Conservation (phyloP, 1,284 basidiomycete genomes). For the Ganoderma sinense region DNA sequence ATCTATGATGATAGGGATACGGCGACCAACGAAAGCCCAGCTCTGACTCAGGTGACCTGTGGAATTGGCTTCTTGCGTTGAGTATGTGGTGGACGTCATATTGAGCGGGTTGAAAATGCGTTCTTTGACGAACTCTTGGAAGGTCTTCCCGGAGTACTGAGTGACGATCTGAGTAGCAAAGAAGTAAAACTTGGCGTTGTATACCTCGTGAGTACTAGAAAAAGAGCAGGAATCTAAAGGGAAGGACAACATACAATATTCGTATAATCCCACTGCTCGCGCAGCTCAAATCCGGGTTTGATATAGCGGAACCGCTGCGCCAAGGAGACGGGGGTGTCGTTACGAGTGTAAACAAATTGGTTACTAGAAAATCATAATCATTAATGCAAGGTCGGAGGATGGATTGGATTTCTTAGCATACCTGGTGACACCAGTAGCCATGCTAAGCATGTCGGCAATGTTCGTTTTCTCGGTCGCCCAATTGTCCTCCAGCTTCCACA, state of each 20-base stretch:
- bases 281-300: conserved; percentile 2
- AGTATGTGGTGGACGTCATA: conserved; percentile 9
- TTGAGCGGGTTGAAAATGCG: conserved; percentile 12
- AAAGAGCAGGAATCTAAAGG: not conserved
- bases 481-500: conserved; percentile 41
- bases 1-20: conserved; percentile 3
- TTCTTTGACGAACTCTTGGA: conserved; percentile 10
- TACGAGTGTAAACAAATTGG: conserved; percentile 3
- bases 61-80: conserved; percentile 1
- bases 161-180: conserved; percentile 7
- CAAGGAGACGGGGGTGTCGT: not conserved
- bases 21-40: conserved; percentile 9
- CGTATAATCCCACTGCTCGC: conserved; percentile 6
- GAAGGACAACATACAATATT: not conserved
- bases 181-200: conserved; percentile 9
- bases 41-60: conserved; percentile 12
- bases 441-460: conserved; percentile 36
- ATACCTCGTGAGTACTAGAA: not conserved
- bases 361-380: not conserved
- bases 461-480: conserved; percentile 43
- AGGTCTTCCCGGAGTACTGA: conserved; percentile 9
- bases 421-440: conserved; percentile 13
- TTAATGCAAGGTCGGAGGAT: not conserved
- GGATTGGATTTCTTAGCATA: not conserved
- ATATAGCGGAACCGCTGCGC: conserved; percentile 8